A percentile compares a stretch with the other conserved stretches of the same genome.
Conservation (phyloP, 2,329 filamentous ascomycete genomes). For the Coniella lustricola region DNA sequence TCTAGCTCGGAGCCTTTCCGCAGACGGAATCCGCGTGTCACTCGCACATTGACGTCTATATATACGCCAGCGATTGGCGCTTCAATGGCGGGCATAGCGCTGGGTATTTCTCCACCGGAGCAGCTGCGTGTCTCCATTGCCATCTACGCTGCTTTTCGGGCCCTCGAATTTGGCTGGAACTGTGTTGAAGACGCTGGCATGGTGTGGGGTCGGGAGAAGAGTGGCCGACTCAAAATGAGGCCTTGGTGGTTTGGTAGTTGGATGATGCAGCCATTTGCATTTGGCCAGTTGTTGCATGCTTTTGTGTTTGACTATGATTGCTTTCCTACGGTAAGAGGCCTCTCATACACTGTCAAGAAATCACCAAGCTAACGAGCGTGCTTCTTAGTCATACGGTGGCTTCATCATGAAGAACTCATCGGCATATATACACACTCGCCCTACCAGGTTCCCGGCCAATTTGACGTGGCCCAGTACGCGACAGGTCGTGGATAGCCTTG, state of each 20-base stretch:
- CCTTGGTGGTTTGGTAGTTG: constrained; percentile 84
- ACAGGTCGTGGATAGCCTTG: constrained; percentile 74
- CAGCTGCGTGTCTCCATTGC: constrained; percentile 70
- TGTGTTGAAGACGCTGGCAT: constrained; percentile 66
- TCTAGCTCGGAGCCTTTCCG: constrained; percentile 77
- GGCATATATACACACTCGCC: constrained; percentile 70
- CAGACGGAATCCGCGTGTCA: constrained; percentile 70
- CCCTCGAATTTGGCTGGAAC: constrained; percentile 83
- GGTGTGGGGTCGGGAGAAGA: constrained; percentile 53
- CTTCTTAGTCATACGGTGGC: constrained; percentile 31
- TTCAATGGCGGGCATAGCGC: constrained; percentile 73
- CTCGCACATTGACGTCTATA: constrained; percentile 68
- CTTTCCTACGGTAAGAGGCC: constrained; percentile 49
- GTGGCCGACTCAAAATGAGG: constrained; percentile 47
- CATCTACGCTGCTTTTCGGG: constrained; percentile 74
- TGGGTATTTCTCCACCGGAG: constrained; percentile 64
- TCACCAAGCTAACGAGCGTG: not conserved
- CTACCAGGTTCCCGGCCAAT: constrained; percentile 57
- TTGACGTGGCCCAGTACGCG: constrained; percentile 69
- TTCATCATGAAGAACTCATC: constrained; percentile 64
- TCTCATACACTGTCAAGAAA: not conserved
- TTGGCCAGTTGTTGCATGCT: constrained; percentile 69
- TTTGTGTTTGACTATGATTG: constrained; percentile 72
- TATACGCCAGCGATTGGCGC: constrained; percentile 88
- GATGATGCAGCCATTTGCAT: constrained; percentile 70